Evolutionary conservation across 306 rosid genomes (phyloP), one percentile per base, ranked within the genome.

Genomic region (Prunus mongolica): DNA sequence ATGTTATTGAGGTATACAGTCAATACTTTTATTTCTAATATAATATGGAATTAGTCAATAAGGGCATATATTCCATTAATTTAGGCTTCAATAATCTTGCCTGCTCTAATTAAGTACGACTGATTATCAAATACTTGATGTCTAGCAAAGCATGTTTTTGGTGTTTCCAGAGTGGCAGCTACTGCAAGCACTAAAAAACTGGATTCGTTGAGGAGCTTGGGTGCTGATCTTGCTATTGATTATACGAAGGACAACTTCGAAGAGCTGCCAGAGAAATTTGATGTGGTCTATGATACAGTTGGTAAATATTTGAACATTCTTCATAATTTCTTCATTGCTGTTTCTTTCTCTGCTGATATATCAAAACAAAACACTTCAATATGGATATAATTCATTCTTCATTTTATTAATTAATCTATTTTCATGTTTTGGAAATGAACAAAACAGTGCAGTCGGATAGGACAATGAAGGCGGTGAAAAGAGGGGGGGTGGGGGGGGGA

Each of bases 131-230:
- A 30, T 30, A 30, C 34, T 30, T 30, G 34, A 30, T 30, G 34
- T 12, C 96, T 74, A 88, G 90, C 80, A 19, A 93, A 89, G 69
- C 90, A 93, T 69, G 87, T 87, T 22, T 93, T 78, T 73, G 91
- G 89, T 0, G 96, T 74, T 93, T 81, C 98, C 98, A 65, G 67
- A 82, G 18, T 92, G 50, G 92, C 89, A 71, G 97, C 93, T 8
- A 88, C 96, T 1, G 69, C 93, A 22, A 90, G 96, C 76, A 82
- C 89, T 12, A 27, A n/a, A 2, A 92, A 92, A 44, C 75, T 73
- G 55, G 92, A 85, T 6, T 51, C 86, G 18, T 69, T 92, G 65
- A 92, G 84, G 65, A 80, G 78, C 57, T 76, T 90, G 34, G 96
- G 92, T 58, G 86, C 81, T 69, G 93, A 90, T 76, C 79, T 84